Base-by-base conservation (phyloP, 768 basidiomycete species). In the Boletus pseudopeckii region DNA sequence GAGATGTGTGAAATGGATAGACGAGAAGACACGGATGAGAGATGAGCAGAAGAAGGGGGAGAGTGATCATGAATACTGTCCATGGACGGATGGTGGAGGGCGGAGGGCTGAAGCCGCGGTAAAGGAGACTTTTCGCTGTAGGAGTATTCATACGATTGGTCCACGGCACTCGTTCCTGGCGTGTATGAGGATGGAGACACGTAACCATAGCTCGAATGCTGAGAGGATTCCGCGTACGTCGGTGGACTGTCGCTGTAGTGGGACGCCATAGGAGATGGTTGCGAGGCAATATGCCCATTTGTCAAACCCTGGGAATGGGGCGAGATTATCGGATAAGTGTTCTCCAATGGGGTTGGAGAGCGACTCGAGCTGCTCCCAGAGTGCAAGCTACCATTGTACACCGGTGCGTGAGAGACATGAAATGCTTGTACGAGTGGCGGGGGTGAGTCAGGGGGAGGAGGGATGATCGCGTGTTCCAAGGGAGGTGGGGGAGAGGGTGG, bases 1-100 rank as follows among this genome's bases (percentile, higher is more conserved):
- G 80, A 82, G 22, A 83, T 79, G 53, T 83, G 82, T 0, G 82
- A 82, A 24, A 84, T 80, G 7, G 82, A 83, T 39, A 82, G 78
- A 10, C 82, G 77, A n/a, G 81, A 82, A 5, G 75, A 68, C 4
- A 75, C 68, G 5, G 78, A 65, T 0, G 73, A 63, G 8, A 67
- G 64, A 49, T 63, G 68, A 2, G 64, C 61, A 3, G 66, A 69
- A 15, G 67, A 54, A 11, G 67, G 72, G 52, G 55, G 74, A 43
- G 69, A 67, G 22, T 65, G 64, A 38, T 67, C 60, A 14, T 71
- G 64, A 24, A 71, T 48, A 20, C 20, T 66, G 45, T 66, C 64
- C 50, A 68, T 53, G 18, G 63, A 64, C 7, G 64, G 26, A 18
- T 72, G 67, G 26, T 67, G 67, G 2, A 72, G 52, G 36, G 60